Percentiles rank a stretch among this genome's conserved stretches.
Evolutionary conservation across 345 rosid species (phyloP).

Genomic region (Salix purpurea): DNA sequence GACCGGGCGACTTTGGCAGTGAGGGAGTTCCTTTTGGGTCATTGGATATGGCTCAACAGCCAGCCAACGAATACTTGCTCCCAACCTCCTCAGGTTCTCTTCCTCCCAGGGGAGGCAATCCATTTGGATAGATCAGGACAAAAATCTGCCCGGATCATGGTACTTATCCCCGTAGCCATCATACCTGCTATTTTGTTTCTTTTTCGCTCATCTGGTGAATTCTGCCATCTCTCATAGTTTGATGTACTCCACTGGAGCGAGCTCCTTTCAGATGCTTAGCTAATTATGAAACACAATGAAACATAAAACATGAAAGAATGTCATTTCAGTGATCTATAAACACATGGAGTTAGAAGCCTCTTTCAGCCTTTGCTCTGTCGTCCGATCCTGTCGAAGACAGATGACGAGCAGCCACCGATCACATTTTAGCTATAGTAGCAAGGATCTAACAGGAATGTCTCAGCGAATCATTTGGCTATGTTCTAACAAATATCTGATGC

Average conservation of each 20-base stretch:
- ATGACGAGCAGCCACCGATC: neutral
- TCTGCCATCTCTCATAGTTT: neutral
- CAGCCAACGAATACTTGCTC: constrained; percentile 29
- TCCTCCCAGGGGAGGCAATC: constrained; percentile 48
- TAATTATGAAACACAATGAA: neutral
- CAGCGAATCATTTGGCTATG: neutral
- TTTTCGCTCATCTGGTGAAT: neutral
- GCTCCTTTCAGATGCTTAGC: neutral
- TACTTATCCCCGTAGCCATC: neutral
- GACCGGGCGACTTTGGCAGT: constrained; percentile 21
- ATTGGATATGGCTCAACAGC: constrained; percentile 22
- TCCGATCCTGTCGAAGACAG: neutral
- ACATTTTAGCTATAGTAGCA: neutral
- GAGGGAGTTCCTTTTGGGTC: constrained; percentile 21
- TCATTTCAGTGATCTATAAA: neutral
- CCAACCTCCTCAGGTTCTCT: constrained; percentile 29
- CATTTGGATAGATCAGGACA: constrained; percentile 39
- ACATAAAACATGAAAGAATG: neutral
- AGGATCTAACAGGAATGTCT: neutral
- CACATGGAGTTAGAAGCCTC: neutral
- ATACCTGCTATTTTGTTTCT: no score
- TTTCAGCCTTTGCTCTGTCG: neutral
- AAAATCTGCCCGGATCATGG: neutral
- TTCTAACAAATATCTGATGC: neutral
- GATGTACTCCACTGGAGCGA: neutral